phyloP scores from a whole-genome alignment of 192 early-diverging fungal species.

The Podochytrium sp. region DNA sequence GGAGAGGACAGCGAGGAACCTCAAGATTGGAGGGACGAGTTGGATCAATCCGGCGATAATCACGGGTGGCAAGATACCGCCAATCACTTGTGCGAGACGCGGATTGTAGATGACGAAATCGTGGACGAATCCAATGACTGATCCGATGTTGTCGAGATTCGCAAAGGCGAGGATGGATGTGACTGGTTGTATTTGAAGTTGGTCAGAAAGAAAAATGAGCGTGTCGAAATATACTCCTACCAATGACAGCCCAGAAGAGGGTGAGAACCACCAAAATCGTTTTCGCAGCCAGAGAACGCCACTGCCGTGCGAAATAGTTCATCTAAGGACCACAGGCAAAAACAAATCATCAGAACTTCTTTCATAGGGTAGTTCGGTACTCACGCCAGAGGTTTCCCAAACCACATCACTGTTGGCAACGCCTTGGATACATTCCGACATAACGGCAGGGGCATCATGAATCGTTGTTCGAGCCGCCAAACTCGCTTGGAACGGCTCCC shows the following conservation, averaged over 20 bases:
- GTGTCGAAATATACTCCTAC: conserved; percentile 36
- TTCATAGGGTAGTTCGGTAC: too few species aligned
- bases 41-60: conserved; percentile 71
- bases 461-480: conserved; percentile 76
- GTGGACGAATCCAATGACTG: conserved; percentile 58
- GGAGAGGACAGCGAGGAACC: conserved; percentile 59
- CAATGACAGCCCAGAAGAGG: conserved; percentile 73
- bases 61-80: conserved; percentile 77
- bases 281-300: conserved; percentile 60
- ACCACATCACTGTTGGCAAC: conserved; percentile 79
- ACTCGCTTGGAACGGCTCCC: conserved; percentile 72
- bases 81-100: conserved; percentile 57
- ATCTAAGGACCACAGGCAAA: too few species aligned
- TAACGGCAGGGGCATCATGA: conserved; percentile 62
- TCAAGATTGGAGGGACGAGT: conserved; percentile 68
- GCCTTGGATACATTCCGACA: conserved; percentile 66
- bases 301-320: conserved; percentile 50
- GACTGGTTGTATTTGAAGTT: too few species aligned
- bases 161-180: conserved; percentile 58
- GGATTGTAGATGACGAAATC: conserved; percentile 41
- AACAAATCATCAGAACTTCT: too few species aligned
- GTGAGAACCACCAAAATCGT: conserved; percentile 57
- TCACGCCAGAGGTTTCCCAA: conserved; percentile 80
- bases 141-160: conserved; percentile 54
- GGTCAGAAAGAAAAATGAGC: not conserved